A percentile compares a stretch with the other conserved stretches of the same genome.
Conservation (phyloP, 352 stramenopile genomes). For the Globisporangium radiosum region DNA sequence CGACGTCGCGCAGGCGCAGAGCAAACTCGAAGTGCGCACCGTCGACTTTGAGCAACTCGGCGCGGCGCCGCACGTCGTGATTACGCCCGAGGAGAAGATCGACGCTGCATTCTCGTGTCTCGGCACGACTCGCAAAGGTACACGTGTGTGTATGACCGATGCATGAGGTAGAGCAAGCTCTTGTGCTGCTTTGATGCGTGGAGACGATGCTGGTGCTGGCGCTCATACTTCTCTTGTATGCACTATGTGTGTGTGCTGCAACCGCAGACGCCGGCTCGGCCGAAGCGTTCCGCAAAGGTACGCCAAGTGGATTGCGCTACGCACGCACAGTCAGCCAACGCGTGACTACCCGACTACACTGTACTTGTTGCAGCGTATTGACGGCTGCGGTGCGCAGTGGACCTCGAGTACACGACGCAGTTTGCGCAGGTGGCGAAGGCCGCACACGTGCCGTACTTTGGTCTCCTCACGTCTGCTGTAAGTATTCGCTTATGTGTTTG, state of each 20-base stretch:
- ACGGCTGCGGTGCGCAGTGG: constrained; percentile 26
- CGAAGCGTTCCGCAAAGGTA: constrained; percentile 66
- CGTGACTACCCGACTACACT: no score
- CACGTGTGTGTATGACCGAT: background rate
- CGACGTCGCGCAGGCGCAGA: constrained; percentile 25
- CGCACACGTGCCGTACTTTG: constrained; percentile 47
- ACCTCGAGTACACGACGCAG: constrained; percentile 63
- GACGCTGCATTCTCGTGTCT: constrained; percentile 68
- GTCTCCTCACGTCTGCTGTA: constrained; percentile 36
- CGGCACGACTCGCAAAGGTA: constrained; percentile 62
- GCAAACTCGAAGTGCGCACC: constrained; percentile 44
- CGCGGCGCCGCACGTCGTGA: constrained; percentile 20
- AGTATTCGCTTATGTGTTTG: no score
- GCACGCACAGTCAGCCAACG: no score
- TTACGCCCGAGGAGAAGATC: constrained; percentile 26
- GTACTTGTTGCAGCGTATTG: no score
- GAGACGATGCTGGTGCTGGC: background rate
- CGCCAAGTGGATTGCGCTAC: background rate
- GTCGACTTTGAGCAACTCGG: constrained; percentile 53
- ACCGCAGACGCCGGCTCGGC: constrained; percentile 41
- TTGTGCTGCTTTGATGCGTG: background rate
- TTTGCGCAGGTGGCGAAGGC: constrained; percentile 47
- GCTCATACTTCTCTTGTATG: no score
- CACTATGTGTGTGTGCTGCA: background rate
- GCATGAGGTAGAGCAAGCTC: background rate